Conservation (phyloP, 148 eudicot genomes). For the Rhododendron ferrugineum region DNA sequence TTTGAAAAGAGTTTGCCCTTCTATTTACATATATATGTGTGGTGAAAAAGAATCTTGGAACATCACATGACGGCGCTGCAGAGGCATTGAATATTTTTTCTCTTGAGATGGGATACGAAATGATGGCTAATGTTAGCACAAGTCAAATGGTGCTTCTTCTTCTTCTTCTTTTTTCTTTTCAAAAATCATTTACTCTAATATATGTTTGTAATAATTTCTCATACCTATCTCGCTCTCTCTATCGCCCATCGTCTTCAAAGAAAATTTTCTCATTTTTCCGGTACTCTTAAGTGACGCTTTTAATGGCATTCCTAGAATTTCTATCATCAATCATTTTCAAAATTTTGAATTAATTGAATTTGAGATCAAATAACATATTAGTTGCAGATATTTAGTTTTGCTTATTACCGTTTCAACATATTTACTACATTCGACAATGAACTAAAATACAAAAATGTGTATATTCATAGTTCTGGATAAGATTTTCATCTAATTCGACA, state of each 20-base stretch:
- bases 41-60: too few species aligned
- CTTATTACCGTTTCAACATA: not conserved
- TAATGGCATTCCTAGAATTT: not conserved
- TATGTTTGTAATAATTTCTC: not conserved
- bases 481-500: not conserved
- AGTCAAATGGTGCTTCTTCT: too few species aligned
- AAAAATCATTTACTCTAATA: not conserved
- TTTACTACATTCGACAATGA: not conserved
- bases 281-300: not conserved
- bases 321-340: not conserved
- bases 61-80: too few species aligned
- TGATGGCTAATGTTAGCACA: too few species aligned
- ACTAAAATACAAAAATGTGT: not conserved
- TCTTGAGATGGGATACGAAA: too few species aligned
- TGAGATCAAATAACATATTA: too few species aligned
- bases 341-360: too few species aligned
- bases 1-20: not conserved
- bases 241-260: not conserved
- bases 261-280: not conserved
- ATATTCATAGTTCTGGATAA: not conserved
- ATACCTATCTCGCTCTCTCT: not conserved
- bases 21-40: not conserved
- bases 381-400: too few species aligned
- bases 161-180: not conserved
- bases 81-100: too few species aligned